Evolutionary conservation across 225 moss, liverwort and hornwort genomes (phyloP), one percentile per base, ranked within the genome.

Genomic region (Antitrichia curtipendula): DNA sequence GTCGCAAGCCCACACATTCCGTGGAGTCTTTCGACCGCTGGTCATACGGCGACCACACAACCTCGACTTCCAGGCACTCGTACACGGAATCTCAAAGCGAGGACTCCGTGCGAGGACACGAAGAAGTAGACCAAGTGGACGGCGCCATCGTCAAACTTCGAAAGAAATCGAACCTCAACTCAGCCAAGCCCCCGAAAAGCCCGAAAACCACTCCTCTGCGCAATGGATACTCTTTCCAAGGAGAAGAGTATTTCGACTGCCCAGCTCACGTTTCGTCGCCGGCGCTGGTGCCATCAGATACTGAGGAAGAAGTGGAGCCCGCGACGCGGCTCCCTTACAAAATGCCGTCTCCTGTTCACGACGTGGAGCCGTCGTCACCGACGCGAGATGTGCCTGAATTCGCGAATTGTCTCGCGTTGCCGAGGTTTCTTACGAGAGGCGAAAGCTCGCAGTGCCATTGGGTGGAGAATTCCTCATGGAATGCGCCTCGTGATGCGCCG

Each of bases 1-100:
- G 84, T n/a, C 89, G 84, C 75, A 86, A 90, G 80, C 90, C 92
- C 19, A 93, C 93, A 82, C 89, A 85, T 61, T 93, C 93, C 16
- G 85, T 78, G 50, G 93, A 94, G n/a, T 92, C 91, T 23, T 94
- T 94, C 65, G 93, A 94, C 16, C 91, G 90, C 49, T 94, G 93
- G 93, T 88, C 93, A 8, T 90, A 87, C 25, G 89, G 87, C 70
- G 92, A 88, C 69, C 93, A 88, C 29, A 82, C 77, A 11, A 92
- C 88, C 6, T 88, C 92, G 25, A 92, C 88, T 10, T 89, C 92
- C 34, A 79, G 91, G 50, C 58, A 86, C 49, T 71, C 89, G 36
- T 88, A 85, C 54, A 68, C 87, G 5, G 93, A 90, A 29, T 83
- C 93, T 22, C 86, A 86, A 50, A 88, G 82, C 12, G 58, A 62